Base-by-base conservation (phyloP, 2,329 filamentous ascomycete genomes). In the Nannizziopsis arthrosporioides region DNA sequence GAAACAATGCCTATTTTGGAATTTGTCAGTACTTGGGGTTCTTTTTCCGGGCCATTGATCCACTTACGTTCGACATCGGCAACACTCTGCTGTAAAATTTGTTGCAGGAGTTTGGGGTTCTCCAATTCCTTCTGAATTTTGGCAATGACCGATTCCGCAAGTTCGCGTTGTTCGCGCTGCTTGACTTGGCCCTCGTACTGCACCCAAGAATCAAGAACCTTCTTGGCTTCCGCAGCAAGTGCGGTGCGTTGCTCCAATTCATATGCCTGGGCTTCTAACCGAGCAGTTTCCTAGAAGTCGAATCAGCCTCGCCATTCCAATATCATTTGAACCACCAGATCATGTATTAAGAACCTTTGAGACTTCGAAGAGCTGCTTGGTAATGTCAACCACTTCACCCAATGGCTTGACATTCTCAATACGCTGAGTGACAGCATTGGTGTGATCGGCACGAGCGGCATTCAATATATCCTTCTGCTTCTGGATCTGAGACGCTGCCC, bases 41-140 rank as follows among this genome's bases (percentile, higher is more conserved):
- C 39, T 22, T 14, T 41, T 30, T 37, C 36, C 3, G 36, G 17
- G 11, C 32, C 18, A 35, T 14, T 22, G 18, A 27, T 45, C 19
- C 12, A 68, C 80, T 68, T 76, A 95, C 89, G 90, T 82, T 98
- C 92, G 66, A 98, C 82, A 71, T 98, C 92, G 56, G 84, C 73
- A 64, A 98, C 80, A 70, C 88, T 94, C 79, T 98, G 92, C 75
- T 92, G 84, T 61, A 98, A 81, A 64, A 98, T 95, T 76, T 95
- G 88, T 78, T 95, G 87, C 62, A 98, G 82, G 58, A 83, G 78
- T 81, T 89, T 96, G 69, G 93, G 92, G 79, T 85, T 95, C 79
- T 95, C 86, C 51, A 98, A 81, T 78, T 96, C 90, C 81, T 96
- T 96, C 72, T 85, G 83, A 67, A 96, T 92, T 81, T 95, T 98